Evolutionary conservation across 2,329 filamentous ascomycete genomes (phyloP), one percentile per base, ranked within the genome.

Genomic region (Ophiostoma australiae): DNA sequence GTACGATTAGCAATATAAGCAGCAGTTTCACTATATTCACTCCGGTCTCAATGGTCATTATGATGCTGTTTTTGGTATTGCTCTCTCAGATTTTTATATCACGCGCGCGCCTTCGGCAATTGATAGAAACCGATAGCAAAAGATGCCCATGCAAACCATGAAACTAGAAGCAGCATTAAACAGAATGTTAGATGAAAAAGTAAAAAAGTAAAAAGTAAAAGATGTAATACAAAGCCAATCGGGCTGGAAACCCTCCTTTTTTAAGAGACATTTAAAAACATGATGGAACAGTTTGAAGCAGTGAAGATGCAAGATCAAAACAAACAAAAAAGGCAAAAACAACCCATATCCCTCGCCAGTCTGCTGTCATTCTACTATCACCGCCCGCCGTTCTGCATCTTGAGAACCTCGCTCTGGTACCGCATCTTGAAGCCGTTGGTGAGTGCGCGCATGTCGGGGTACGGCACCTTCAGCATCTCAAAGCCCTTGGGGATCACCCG

Each of bases 391-490:
- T 72, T 72, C 67, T 75, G 78, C 85, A 90, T 84, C 79, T 89
- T 91, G 72, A 84, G 84, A 78, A 93, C 83, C 78, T 88, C 86
- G 74, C 83, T 86, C 76, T 87, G 85, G 77, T 86, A 93, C 70
- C 94, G 84, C 77, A 94, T 81, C 85, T 98, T 98, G 85, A 98
- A 98, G 6, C 94, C 95, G 81, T 99, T 99, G 84, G 94, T 97
- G 74, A 99, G 83, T 68, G 93, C 93, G 75, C 91, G 87, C 91
- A 98, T 97, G 77, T 98, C 94, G 0, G 95, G 94, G 78, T 99
- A 99, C 69, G 90, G 87, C 75, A 91, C 91, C 75, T 91, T 91
- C 81, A 93, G 89, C 76, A 99, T 85, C 82, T 98, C 93, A 78
- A 94, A 99, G 5, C 92, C 95, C 76, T 96, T 91, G 2, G 95